Base-by-base conservation (phyloP, 2,329 filamentous ascomycete species). In the Coniella vitis region DNA sequence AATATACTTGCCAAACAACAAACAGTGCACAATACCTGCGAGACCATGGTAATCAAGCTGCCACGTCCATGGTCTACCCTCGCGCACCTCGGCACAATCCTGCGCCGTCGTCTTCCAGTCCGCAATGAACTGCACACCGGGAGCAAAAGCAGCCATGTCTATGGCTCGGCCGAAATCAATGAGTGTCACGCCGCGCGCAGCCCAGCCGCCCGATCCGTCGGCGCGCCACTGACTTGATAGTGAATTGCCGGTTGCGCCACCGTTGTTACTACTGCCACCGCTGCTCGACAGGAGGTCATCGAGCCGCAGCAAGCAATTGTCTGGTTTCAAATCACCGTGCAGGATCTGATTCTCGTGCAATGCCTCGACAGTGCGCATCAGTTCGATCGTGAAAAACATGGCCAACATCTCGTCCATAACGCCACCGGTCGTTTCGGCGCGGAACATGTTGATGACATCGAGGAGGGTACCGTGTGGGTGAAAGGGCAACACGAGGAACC, bases 151-250 rank as follows among this genome's bases (percentile, higher is more conserved):
- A 50, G 81, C 83, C 87, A 96, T 94, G 68, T 98, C 93, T 64
- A 98, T 94, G 43, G 82, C 88, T 1, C 93, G 83, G 1, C 93
- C 93, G 62, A 98, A 96, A 68, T 98, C 93, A 59, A 98, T 97
- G 17, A 98, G 77, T 0, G 82, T 79, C 19, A 98, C 65, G 12
- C 93, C 93, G 55, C 91, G 88, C 19, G 75, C 73, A 1, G 73
- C 70, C 93, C 93, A 98, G 32, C 90, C 89, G 39, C 81, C 78
- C 1, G 74, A 73, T 19, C 93, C 93, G 51, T 86, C 81, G 2
- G 83, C 78, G 9, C 76, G 76, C 73, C 91, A 97, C 52, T 83
- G 79, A 1, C 74, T 64, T 13, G 72, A 68, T 67, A 86, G 81
- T 10, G 25, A 29, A 10, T 10, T 10, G 25, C 25, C 25, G 10